Evolutionary conservation across 2,329 filamentous ascomycete genomes (phyloP).

Genomic region (Dothideomycetidae sp.): DNA sequence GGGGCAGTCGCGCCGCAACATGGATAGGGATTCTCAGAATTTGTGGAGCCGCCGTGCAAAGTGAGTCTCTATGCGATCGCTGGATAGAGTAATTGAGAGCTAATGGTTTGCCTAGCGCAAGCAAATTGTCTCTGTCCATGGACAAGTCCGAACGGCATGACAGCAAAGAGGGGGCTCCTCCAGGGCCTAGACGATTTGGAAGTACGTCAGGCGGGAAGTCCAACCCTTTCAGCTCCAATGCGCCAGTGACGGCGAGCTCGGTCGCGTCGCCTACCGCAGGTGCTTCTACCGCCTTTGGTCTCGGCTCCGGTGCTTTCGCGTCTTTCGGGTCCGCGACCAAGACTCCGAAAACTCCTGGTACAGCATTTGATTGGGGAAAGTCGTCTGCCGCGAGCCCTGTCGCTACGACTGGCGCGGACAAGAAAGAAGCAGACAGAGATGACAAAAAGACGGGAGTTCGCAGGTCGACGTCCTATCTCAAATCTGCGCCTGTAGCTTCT

Average conservation of each 20-base stretch:
- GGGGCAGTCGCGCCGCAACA: conserved; percentile 9
- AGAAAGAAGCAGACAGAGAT: conserved; percentile 41
- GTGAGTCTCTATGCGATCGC: conserved; percentile 37
- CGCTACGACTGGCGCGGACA: conserved; percentile 47
- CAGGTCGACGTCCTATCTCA: conserved; percentile 10
- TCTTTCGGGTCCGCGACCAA: conserved; percentile 76
- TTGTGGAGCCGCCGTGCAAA: conserved; percentile 73
- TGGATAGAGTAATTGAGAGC: background rate
- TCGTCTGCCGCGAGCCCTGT: conserved; percentile 28
- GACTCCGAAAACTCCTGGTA: conserved; percentile 72
- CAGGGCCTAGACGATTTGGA: conserved; percentile 54
- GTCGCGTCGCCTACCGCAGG: conserved; percentile 61
- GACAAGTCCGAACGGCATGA: conserved; percentile 41
- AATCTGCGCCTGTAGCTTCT: conserved; percentile 9
- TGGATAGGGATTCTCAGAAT: conserved; percentile 18
- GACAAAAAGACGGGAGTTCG: conserved; percentile 15
- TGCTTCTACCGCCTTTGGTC: conserved; percentile 74
- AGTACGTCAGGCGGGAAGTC: conserved; percentile 53
- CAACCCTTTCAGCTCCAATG: conserved; percentile 67
- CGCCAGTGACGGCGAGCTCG: conserved; percentile 49
- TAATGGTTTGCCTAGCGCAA: conserved; percentile 40
- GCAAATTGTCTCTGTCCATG: conserved; percentile 83
- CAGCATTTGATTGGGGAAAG: conserved; percentile 63
- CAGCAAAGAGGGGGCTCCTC: conserved; percentile 32
- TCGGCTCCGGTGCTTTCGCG: conserved; percentile 90